These are phyloP conservation scores for Diddensiella transvaalensis DNA, from an alignment of 805 yeast species.

Conservation along the genomic window DNA sequence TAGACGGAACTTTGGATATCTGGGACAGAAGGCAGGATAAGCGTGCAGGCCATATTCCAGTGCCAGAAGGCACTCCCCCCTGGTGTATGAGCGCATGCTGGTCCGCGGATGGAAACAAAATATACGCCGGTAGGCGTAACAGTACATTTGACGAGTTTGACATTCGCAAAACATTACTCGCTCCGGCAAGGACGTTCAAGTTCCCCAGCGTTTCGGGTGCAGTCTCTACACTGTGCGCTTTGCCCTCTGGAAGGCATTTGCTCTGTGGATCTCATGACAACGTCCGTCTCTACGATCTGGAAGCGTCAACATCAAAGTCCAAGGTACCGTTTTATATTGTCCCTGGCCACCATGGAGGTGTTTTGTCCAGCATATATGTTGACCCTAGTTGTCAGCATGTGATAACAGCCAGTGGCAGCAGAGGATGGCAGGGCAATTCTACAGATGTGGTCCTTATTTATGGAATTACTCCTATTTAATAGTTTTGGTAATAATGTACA, in stretches of 20 bases:
- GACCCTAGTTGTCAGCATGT: conserved; percentile 87
- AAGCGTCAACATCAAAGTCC: conserved; percentile 36
- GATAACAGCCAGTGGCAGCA: conserved; percentile 87
- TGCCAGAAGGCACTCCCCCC: conserved; percentile 74
- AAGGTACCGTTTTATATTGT: conserved; percentile 76
- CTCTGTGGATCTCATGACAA: conserved; percentile 90
- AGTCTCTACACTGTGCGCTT: conserved; percentile 70
- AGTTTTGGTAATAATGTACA: too few relatives aligned
- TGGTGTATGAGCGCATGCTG: conserved; percentile 88
- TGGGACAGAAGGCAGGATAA: conserved; percentile 70
- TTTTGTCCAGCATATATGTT: conserved; percentile 67
- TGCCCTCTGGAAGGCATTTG: conserved; percentile 77
- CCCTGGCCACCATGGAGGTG: conserved; percentile 97
- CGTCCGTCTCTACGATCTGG: conserved; percentile 76
- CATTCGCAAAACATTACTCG: conserved; percentile 35
- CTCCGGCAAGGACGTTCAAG: conserved; percentile 55
- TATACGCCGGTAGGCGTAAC: conserved; percentile 86
- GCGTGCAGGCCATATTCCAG: conserved; percentile 44
- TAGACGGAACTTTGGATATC: conserved; percentile 74
- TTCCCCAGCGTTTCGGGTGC: conserved; percentile 91
- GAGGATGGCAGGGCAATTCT: conserved; percentile 89
- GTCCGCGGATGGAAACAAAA: conserved; percentile 75
- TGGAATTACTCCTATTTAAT: conserved; percentile 46
- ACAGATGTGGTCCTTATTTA: conserved; percentile 81
- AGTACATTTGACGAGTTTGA: conserved; percentile 65